These are phyloP conservation scores for Kodamaea fukazawae DNA, from an alignment of 805 yeast genomes.

Conservation along the genomic window DNA sequence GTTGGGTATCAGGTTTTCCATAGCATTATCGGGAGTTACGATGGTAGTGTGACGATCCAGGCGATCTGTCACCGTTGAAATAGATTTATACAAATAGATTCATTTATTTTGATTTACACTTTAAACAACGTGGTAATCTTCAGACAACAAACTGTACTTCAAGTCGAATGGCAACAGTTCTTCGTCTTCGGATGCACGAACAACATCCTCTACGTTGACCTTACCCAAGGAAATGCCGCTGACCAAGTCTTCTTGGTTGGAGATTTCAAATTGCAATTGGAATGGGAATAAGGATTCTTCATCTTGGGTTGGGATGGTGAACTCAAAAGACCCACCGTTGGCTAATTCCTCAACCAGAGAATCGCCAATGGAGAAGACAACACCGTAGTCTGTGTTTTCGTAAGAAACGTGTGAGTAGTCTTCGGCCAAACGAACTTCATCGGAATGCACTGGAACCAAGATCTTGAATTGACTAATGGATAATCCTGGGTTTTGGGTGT, in stretches of 20 bases:
- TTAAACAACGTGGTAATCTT: constrained; percentile 26
- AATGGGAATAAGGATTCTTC: constrained; percentile 92
- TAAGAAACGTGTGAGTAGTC: constrained; percentile 49
- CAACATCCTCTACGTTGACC: constrained; percentile 61
- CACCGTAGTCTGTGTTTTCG: constrained; percentile 64
- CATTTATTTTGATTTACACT: neutral
- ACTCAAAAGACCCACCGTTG: constrained; percentile 68
- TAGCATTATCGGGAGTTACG: constrained; percentile 57
- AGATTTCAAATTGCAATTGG: constrained; percentile 58
- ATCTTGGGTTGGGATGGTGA: constrained; percentile 66
- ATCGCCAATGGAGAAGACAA: constrained; percentile 59
- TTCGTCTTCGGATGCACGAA: constrained; percentile 48
- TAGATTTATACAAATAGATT: neutral
- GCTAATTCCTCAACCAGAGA: constrained; percentile 51
- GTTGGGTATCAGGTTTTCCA: constrained; percentile 47
- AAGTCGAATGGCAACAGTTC: constrained; percentile 68
- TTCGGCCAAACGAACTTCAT: constrained; percentile 47
- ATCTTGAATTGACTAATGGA: constrained; percentile 14
- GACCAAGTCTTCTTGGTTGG: constrained; percentile 42
- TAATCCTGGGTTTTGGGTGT: constrained; percentile 29
- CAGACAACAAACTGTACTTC: constrained; percentile 54
- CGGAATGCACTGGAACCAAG: constrained; percentile 63
- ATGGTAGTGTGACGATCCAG: constrained; percentile 20
- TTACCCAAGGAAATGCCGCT: constrained; percentile 55
- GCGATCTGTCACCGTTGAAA: no score